These are phyloP conservation scores for Glycine soja DNA, from an alignment of 306 rosid species.

Conservation along the genomic window DNA sequence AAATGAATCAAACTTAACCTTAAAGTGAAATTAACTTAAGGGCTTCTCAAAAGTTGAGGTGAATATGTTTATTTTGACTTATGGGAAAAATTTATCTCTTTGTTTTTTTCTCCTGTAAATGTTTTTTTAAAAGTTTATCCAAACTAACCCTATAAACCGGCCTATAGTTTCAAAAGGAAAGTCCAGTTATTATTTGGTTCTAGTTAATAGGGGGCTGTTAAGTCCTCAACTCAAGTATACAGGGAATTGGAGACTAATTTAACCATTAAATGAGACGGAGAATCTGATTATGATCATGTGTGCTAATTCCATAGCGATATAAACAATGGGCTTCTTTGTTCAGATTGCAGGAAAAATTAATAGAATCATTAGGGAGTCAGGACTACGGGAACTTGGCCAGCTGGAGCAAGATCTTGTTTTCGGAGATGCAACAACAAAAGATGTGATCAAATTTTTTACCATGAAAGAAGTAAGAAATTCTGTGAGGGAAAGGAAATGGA, in stretches of 20 bases:
- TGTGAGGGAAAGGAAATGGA: neutral
- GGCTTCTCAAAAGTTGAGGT: neutral
- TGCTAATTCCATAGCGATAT: conserved; percentile 26
- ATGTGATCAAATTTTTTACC: conserved; percentile 83
- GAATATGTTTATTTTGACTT: neutral
- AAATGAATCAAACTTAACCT: neutral
- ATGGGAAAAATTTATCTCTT: neutral
- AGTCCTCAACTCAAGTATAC: neutral
- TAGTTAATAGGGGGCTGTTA: neutral
- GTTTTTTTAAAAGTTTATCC: neutral
- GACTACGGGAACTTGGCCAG: conserved; percentile 90
- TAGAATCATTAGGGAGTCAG: conserved; percentile 69
- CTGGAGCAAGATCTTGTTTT: conserved; percentile 97
- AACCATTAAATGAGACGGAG: conserved; percentile 15
- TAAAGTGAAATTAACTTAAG: neutral
- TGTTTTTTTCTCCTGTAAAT: neutral
- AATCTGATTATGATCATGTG: conserved; percentile 31
- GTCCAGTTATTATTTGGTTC: conserved; percentile 28
- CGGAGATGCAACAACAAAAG: conserved; percentile 94
- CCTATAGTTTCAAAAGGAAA: neutral
- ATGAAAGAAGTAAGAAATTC: conserved; percentile 68
- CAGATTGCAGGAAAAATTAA: conserved; percentile 94
- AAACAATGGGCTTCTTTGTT: conserved; percentile 45
- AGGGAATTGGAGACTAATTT: conserved; percentile 23
- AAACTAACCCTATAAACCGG: neutral